phyloP scores from a whole-genome alignment of 2,329 filamentous ascomycete genomes.

The Cladophialophora bantiana region DNA sequence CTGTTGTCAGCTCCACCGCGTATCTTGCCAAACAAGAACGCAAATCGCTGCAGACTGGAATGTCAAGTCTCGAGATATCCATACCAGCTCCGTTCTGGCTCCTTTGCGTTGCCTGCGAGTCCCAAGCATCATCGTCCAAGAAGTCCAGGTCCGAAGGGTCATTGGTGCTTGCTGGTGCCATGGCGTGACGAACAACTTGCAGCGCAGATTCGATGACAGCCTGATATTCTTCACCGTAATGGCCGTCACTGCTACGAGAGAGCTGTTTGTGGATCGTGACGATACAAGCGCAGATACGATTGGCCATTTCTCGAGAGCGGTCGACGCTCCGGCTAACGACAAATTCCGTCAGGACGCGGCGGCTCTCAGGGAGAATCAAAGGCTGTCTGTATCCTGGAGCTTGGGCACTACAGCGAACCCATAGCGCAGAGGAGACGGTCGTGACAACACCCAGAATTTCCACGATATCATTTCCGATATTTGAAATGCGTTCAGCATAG shows the following conservation, averaged over 20 bases:
- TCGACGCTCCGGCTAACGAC: slow-evolving; percentile 12
- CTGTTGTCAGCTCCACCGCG: slow-evolving; percentile 22
- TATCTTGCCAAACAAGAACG: slow-evolving; percentile 20
- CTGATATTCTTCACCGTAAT: slow-evolving; percentile 18
- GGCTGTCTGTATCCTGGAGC: slow-evolving; percentile 10
- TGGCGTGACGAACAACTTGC: slow-evolving; percentile 15
- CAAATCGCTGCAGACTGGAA: slow-evolving; percentile 28
- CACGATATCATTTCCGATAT: slow-evolving; percentile 56
- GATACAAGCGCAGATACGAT: slow-evolving; percentile 23
- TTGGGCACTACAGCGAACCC: slow-evolving; percentile 12
- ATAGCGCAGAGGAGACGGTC: slow-evolving; percentile 23
- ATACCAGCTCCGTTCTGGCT: slow-evolving; percentile 1
- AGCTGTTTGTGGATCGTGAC: slow-evolving; percentile 25
- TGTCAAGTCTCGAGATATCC: slow-evolving; percentile 19
- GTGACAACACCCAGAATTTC: slow-evolving; percentile 27
- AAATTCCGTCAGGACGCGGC: slow-evolving; percentile 20
- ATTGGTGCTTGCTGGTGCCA: not conserved
- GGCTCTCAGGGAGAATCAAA: slow-evolving; percentile 15
- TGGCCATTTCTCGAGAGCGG: slow-evolving; percentile 18
- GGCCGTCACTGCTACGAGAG: not conserved
- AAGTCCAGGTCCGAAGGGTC: slow-evolving; percentile 22
- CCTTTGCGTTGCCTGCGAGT: slow-evolving; percentile 25
- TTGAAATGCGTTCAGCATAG: slow-evolving; percentile 51
- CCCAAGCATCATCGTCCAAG: slow-evolving; percentile 26
- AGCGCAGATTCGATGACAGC: slow-evolving; percentile 27